Evolutionary conservation across 192 early-diverging fungal genomes (phyloP).

Genomic region (Irineochytrium annulatum): DNA sequence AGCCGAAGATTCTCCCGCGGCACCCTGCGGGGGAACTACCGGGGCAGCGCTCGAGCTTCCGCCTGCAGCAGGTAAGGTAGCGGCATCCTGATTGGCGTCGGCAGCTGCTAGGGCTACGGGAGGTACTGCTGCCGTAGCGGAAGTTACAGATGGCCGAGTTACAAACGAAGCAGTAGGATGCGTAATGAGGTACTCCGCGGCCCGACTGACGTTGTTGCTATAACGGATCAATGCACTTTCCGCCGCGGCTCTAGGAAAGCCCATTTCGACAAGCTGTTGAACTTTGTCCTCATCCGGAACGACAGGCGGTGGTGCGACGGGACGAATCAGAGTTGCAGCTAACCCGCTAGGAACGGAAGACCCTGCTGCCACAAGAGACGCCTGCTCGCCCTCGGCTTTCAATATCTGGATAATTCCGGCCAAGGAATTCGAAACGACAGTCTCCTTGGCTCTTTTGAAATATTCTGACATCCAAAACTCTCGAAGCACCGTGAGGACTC

Average conservation of each 20-base stretch:
- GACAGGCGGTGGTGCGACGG: slow-evolving; percentile 28
- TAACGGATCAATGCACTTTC: slow-evolving; percentile 73
- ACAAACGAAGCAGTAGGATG: slow-evolving; percentile 66
- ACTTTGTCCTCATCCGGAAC: slow-evolving; percentile 62
- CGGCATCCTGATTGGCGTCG: no score
- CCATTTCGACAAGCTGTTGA: slow-evolving; percentile 80
- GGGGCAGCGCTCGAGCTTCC: slow-evolving; percentile 34
- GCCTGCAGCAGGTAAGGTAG: slow-evolving; percentile 30
- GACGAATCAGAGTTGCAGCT: not conserved
- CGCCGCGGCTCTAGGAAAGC: slow-evolving; percentile 73
- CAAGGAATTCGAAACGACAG: slow-evolving; percentile 56
- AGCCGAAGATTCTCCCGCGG: slow-evolving; percentile 10
- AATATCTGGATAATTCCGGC: slow-evolving; percentile 59
- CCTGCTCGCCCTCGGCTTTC: slow-evolving; percentile 69
- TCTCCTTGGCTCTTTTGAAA: slow-evolving; percentile 43
- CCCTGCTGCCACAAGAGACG: slow-evolving; percentile 5
- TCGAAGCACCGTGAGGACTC: slow-evolving; percentile 55
- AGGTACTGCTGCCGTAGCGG: slow-evolving; percentile 22
- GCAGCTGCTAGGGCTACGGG: no score
- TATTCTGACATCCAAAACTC: slow-evolving; percentile 62
- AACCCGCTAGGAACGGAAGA: not conserved
- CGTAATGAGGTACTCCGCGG: slow-evolving; percentile 79
- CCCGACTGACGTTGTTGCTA: slow-evolving; percentile 71
- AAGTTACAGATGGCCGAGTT: slow-evolving; percentile 7
- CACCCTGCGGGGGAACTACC: slow-evolving; percentile 7